These are phyloP conservation scores for Oxytropis ochrocephala DNA, from an alignment of 306 rosid genomes.

Conservation along the genomic window DNA sequence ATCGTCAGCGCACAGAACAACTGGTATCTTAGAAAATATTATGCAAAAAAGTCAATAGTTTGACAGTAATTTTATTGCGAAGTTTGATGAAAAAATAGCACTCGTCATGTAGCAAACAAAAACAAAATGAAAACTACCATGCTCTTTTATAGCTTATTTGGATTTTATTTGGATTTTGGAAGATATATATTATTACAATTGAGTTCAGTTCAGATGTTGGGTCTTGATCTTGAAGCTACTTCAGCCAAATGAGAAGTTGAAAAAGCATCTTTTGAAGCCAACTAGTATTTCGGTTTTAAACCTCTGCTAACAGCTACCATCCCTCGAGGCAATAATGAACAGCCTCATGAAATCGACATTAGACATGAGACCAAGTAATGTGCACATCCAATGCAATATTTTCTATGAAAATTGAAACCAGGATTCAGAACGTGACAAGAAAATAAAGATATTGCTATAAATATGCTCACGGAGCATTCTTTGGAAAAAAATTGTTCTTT, in stretches of 20 bases:
- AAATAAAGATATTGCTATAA: not conserved
- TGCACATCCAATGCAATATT: not conserved
- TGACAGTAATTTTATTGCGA: not conserved
- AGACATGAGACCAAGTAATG: not conserved
- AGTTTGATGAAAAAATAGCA: not conserved
- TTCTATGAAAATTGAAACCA: not conserved
- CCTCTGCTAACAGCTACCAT: not conserved
- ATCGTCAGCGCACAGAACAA: slow-evolving; percentile 67
- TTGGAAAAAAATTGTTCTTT: not conserved
- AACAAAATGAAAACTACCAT: not conserved
- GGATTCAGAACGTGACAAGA: not conserved
- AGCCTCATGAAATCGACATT: not conserved
- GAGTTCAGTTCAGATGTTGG: not conserved
- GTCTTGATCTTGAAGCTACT: not conserved
- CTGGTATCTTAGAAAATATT: slow-evolving; percentile 56
- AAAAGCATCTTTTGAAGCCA: not conserved
- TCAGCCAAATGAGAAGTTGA: not conserved
- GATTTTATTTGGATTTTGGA: not conserved
- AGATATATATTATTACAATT: not conserved
- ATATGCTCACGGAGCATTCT: not conserved
- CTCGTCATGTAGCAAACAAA: not conserved
- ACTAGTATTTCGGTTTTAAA: not conserved
- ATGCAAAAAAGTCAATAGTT: not conserved
- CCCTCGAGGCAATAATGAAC: not conserved
- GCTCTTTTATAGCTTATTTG: not conserved